These are phyloP conservation scores for Diaporthe sp. DNA, from an alignment of 2,329 filamentous ascomycete genomes.

Conservation along the genomic window DNA sequence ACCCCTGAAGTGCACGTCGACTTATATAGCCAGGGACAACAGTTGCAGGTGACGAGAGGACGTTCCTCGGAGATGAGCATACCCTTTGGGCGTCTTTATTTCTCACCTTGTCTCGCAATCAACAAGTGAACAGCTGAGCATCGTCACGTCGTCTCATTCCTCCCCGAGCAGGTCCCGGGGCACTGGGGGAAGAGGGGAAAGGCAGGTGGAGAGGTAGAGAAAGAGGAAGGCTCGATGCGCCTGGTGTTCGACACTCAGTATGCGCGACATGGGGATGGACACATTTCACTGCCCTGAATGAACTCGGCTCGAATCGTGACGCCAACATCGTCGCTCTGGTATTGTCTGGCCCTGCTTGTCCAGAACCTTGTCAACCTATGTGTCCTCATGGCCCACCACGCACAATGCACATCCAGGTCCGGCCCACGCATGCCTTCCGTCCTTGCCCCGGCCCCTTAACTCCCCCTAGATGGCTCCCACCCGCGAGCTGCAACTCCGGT, in stretches of 20 bases:
- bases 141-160: neutral
- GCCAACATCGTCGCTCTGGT: neutral
- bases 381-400: neutral
- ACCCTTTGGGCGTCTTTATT: neutral
- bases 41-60: neutral
- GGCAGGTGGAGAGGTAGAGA: neutral
- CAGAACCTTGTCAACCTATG: neutral
- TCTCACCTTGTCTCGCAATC: neutral
- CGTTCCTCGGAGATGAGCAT: slow-evolving; percentile 16
- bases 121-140: neutral
- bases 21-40: neutral
- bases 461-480: neutral
- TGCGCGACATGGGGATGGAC: neutral
- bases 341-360: neutral
- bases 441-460: neutral
- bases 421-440: neutral
- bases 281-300: neutral
- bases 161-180: neutral
- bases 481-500: neutral
- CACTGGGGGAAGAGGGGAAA: neutral
- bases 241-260: neutral
- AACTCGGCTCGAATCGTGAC: neutral
- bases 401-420: neutral
- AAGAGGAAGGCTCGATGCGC: neutral
- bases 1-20: neutral